These are phyloP conservation scores for Paramecium pentaurelia DNA, from an alignment of 73 alveolate genomes.

Conservation along the genomic window DNA sequence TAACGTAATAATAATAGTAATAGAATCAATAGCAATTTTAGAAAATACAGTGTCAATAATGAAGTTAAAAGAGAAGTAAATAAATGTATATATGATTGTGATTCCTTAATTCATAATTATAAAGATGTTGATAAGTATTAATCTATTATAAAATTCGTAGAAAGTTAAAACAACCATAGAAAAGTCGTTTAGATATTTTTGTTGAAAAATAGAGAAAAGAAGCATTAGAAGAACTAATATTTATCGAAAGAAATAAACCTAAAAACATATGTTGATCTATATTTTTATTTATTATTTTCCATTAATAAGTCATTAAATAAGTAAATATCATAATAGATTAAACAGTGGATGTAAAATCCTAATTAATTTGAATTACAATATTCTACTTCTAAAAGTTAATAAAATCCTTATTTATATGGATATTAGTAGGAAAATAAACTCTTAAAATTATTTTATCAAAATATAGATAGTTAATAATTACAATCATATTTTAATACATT, in stretches of 20 bases:
- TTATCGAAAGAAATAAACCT: background rate
- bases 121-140: background rate
- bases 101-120: background rate
- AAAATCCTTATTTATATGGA: no score
- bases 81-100: background rate
- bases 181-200: background rate
- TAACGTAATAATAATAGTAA: background rate
- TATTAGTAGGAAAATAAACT: no score
- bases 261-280: background rate
- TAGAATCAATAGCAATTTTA: slow-evolving; percentile 11
- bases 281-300: background rate
- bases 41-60: background rate
- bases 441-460: no score
- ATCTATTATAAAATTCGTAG: background rate
- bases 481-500: no score
- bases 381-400: no score
- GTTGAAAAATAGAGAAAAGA: background rate
- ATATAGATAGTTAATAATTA: no score
- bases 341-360: no score
- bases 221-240: background rate
- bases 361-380: no score
- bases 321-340: no score
- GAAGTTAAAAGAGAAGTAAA: background rate
- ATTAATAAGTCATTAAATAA: background rate
- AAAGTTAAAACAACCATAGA: background rate